A percentile compares a stretch with the other conserved stretches of the same genome.
phyloP scores from a whole-genome alignment of 768 basidiomycete species.

The Kwoniella newhampshirensis region DNA sequence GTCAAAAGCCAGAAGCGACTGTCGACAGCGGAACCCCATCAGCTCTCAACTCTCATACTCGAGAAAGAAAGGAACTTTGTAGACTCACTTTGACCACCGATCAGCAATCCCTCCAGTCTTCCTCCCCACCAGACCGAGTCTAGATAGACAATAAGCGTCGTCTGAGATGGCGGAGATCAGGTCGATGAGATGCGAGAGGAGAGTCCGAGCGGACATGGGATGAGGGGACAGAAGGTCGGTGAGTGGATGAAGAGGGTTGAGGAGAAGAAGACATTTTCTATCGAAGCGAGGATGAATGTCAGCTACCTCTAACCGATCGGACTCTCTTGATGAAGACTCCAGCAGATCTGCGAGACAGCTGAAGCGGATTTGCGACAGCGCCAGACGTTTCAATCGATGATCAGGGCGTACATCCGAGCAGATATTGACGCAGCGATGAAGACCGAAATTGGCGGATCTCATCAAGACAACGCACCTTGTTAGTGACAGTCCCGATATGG shows the following conservation, averaged over 20 bases:
- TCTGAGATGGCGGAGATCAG: slow-evolving; percentile 40
- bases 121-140: slow-evolving; percentile 34
- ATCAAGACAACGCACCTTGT: slow-evolving; percentile 34
- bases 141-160: slow-evolving; percentile 38
- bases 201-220: slow-evolving; percentile 34
- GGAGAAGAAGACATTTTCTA: slow-evolving; percentile 50
- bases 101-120: slow-evolving; percentile 31
- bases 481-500: slow-evolving; percentile 36
- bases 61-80: neutral
- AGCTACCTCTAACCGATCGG: neutral
- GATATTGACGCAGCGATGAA: too few relatives aligned
- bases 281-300: neutral
- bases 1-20: slow-evolving; percentile 49
- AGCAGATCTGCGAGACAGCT: too few relatives aligned
- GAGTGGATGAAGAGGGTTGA: slow-evolving; percentile 46
- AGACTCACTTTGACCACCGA: slow-evolving; percentile 45
- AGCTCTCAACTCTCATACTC: neutral
- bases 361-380: too few relatives aligned
- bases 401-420: too few relatives aligned
- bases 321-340: too few relatives aligned
- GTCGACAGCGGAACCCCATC: neutral
- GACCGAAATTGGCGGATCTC: too few relatives aligned
- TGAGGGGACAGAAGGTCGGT: slow-evolving; percentile 40
- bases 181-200: slow-evolving; percentile 39
- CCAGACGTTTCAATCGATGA: too few relatives aligned